phyloP scores from a whole-genome alignment of 441 rosid species.

The Jatropha multifida region DNA sequence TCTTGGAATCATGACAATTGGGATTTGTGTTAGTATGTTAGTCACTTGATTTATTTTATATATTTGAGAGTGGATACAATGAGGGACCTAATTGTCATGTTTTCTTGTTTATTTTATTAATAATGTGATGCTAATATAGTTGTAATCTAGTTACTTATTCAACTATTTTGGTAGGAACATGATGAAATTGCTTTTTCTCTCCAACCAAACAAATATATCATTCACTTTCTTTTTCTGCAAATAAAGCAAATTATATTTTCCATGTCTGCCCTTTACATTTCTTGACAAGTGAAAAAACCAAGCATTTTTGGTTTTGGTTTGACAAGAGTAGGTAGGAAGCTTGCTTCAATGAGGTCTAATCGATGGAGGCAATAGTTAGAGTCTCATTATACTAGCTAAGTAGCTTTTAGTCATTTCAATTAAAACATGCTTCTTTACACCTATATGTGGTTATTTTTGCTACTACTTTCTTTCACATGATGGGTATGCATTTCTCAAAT shows the following conservation, averaged over 20 bases:
- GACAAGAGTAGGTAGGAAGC: conserved; percentile 27
- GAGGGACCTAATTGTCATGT: neutral
- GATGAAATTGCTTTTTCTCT: neutral
- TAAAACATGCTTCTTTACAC: neutral
- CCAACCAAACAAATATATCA: neutral
- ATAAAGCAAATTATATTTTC: neutral
- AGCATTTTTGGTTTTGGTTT: neutral
- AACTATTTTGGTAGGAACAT: neutral
- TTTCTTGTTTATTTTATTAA: neutral
- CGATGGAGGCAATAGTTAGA: conserved; percentile 7
- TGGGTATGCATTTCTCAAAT: neutral
- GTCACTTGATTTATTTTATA: no score
- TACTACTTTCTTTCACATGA: neutral
- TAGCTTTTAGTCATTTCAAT: conserved; percentile 4
- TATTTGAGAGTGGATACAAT: neutral
- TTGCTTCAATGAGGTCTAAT: conserved; percentile 29
- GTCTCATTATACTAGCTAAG: neutral
- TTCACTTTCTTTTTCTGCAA: neutral
- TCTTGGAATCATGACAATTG: conserved; percentile 14
- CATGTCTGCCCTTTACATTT: conserved; percentile 2
- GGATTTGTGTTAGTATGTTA: neutral
- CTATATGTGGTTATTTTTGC: neutral
- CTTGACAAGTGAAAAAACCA: conserved; percentile 11
- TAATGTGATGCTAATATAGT: neutral
- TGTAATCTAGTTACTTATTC: conserved; percentile 3